These are phyloP conservation scores for Plasmodium cynomolgi DNA, from an alignment of 169 alveolate genomes.

Conservation along the genomic window DNA sequence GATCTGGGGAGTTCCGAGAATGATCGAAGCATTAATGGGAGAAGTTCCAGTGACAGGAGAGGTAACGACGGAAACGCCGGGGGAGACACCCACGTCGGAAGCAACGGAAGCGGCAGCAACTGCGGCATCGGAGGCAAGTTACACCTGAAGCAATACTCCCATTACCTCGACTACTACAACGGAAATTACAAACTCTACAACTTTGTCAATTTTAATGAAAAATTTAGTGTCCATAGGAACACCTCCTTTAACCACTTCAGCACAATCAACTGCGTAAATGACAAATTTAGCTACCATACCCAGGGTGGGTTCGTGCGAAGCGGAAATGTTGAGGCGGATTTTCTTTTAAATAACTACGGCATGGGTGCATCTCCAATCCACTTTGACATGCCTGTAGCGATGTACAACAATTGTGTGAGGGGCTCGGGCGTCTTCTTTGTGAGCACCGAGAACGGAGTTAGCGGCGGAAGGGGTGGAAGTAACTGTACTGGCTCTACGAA, in stretches of 20 bases:
- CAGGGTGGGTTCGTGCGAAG: neutral
- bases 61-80: neutral
- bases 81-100: neutral
- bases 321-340: neutral
- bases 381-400: neutral
- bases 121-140: neutral
- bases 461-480: neutral
- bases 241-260: neutral
- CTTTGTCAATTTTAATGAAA: neutral
- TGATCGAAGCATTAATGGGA: neutral
- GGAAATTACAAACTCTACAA: neutral
- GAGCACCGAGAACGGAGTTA: neutral
- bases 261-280: neutral
- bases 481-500: neutral
- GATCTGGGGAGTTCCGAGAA: neutral
- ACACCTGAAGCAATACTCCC: neutral
- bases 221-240: neutral
- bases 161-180: neutral
- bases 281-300: neutral
- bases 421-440: neutral
- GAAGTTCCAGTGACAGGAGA: neutral
- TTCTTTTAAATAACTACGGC: conserved; percentile 12
- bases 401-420: neutral
- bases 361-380: neutral
- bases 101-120: neutral